phyloP scores from a whole-genome alignment of 2,329 filamentous ascomycete species.

The Pyrenophora graminea region DNA sequence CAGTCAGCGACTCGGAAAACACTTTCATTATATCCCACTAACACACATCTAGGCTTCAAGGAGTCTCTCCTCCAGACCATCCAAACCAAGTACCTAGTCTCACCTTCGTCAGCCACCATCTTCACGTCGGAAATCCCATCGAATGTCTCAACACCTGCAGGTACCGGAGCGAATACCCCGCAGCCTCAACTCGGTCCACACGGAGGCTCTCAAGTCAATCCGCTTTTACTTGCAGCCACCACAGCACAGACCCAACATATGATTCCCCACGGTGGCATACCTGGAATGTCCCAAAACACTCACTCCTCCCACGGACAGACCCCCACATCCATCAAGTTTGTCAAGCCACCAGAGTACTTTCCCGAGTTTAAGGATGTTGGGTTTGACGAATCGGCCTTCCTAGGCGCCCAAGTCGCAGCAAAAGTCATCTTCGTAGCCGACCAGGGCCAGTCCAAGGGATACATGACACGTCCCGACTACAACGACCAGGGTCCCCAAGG shows the following conservation, averaged over 20 bases:
- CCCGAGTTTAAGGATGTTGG: slow-evolving; percentile 81
- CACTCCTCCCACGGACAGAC: slow-evolving; percentile 72
- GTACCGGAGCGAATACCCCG: slow-evolving; percentile 90
- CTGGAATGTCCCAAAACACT: slow-evolving; percentile 52
- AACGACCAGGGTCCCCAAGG: slow-evolving; percentile 68
- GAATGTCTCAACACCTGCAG: slow-evolving; percentile 86
- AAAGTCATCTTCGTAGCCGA: slow-evolving; percentile 73
- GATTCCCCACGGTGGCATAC: slow-evolving; percentile 45
- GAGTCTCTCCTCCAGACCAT: slow-evolving; percentile 84
- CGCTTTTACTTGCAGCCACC: slow-evolving; percentile 88
- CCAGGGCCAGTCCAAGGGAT: slow-evolving; percentile 68
- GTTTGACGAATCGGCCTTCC: slow-evolving; percentile 80
- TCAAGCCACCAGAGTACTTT: slow-evolving; percentile 80
- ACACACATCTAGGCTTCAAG: slow-evolving; percentile 68
- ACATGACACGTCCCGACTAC: slow-evolving; percentile 70
- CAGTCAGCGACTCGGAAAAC: slow-evolving; percentile 15
- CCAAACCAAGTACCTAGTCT: slow-evolving; percentile 81
- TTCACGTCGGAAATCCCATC: slow-evolving; percentile 97
- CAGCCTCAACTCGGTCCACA: slow-evolving; percentile 60
- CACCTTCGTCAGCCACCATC: slow-evolving; percentile 89
- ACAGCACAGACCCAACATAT: slow-evolving; percentile 65
- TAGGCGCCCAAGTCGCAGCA: slow-evolving; percentile 85
- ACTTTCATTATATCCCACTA: slow-evolving; percentile 31
- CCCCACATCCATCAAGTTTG: slow-evolving; percentile 80
- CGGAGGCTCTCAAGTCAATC: slow-evolving; percentile 71